Base-by-base conservation (phyloP, 495 filamentous ascomycete species). In the Xylaria longipes region DNA sequence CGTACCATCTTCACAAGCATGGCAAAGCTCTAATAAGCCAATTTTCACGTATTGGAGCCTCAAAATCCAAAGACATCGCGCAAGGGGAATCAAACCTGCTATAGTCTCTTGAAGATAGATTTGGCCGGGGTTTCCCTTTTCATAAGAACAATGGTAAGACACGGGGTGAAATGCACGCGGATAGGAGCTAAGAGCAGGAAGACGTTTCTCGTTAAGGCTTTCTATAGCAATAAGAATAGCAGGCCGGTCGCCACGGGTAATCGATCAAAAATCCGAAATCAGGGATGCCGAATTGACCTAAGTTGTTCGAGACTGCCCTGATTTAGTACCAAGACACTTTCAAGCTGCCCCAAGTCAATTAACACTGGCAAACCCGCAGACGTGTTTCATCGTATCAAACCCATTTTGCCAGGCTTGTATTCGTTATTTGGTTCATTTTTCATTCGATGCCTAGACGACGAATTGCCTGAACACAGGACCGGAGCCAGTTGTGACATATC, bases 361-460 rank as follows among this genome's bases (percentile, higher is more conserved):
- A 58, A 62, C 31, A 46, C 56, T 29, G 33, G 37, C 41, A 69
- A 60, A 52, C 56, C 41, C 39, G 56, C n/a, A 43, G 67, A 41
- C 29, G 37, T 60, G 37, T 67, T 48, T 39, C 29, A 68, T 72
- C 57, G 68, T 43, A 35, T 58, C 6, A 72, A 66, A 54, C 62
- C 57, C 54, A 43, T 61, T 63, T 33, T 62, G 35, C 63, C 74
- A 52, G 39, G 69, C 68, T 62, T 72, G 60, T 74, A 71, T 78
- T 78, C 70, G 63, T 71, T 63, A 71, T 71, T 71, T 71, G 70
- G 70, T 71, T 71, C 70, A 66, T 78, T 76, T 75, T 75, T 78
- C 76, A 78, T 78, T 78, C 74, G 69, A 72, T 76, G 74, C 72
- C 76, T 76, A 75, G 69, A 74, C 76, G 74, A 76, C 72, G 74